Conservation (phyloP, 169 alveolate genomes). For the Plasmodium billcollinsi region DNA sequence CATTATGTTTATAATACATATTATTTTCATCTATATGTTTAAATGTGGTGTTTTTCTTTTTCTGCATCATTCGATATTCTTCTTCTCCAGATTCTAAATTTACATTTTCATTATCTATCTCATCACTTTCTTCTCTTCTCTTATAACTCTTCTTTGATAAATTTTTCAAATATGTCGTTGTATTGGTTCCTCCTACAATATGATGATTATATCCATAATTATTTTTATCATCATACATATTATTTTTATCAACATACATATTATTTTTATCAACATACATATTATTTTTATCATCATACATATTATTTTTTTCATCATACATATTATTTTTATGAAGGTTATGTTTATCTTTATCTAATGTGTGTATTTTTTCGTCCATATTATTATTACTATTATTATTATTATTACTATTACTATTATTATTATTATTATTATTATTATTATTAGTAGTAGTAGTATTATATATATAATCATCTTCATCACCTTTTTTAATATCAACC, state of each 20-base stretch:
- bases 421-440: background rate
- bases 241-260: background rate
- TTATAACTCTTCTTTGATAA: slow-evolving; percentile 7
- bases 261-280: background rate
- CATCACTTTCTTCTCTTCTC: background rate
- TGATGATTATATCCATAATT: slow-evolving; percentile 1
- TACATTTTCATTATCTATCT: background rate
- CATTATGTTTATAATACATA: slow-evolving; percentile 2
- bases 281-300: background rate
- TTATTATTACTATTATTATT: background rate
- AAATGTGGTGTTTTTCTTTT: background rate
- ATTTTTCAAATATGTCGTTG: background rate
- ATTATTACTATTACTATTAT: background rate
- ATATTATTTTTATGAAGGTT: background rate
- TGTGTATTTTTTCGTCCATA: too few species aligned
- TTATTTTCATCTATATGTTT: background rate
- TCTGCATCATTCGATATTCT: background rate
- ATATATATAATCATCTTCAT: slow-evolving; percentile 11
- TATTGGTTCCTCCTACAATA: background rate
- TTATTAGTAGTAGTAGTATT: background rate
- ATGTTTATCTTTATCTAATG: background rate
- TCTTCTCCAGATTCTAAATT: background rate
- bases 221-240: background rate
- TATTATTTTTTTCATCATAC: background rate
- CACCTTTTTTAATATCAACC: background rate